Conservation (phyloP, 1,284 basidiomycete species). For the Apiotrichum mycotoxinovorans region DNA sequence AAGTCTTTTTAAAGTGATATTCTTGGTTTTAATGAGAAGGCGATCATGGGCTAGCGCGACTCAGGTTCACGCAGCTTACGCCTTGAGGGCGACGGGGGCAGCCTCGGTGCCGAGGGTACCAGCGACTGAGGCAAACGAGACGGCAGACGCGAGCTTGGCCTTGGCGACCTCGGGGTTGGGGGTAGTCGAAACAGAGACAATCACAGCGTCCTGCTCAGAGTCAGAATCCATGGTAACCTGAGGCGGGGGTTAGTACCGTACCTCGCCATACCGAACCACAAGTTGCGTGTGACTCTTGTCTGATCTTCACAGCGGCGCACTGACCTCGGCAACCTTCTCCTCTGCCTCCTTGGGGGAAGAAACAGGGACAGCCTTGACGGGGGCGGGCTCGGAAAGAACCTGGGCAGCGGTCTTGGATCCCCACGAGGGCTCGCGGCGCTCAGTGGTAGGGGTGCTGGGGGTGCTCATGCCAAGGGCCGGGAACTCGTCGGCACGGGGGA, state of each 20-base stretch:
- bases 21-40: too few species aligned
- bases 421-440: constrained; percentile 34
- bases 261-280: not conserved
- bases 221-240: constrained; percentile 44
- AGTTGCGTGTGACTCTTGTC: too few species aligned
- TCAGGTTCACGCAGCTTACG: constrained; percentile 20
- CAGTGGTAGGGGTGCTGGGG: constrained; percentile 19
- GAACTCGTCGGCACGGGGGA: constrained; percentile 50
- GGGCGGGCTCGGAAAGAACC: constrained; percentile 48
- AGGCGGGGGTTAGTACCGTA: constrained; percentile 12
- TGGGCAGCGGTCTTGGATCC: constrained; percentile 48
- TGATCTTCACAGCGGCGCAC: not conserved
- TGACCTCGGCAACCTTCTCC: constrained; percentile 17
- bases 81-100: constrained; percentile 41
- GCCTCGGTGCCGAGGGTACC: constrained; percentile 17
- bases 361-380: constrained; percentile 30
- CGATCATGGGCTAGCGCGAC: not conserved
- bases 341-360: constrained; percentile 18
- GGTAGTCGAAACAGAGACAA: constrained; percentile 44
- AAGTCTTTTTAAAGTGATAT: not conserved
- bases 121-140: constrained; percentile 44
- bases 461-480: constrained; percentile 38
- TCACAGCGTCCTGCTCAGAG: constrained; percentile 46
- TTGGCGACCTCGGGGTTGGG: constrained; percentile 19
- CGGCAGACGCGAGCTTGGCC: constrained; percentile 22